Evolutionary conservation across 352 stramenopile species (phyloP).

Genomic region (Pythium graminicola): DNA sequence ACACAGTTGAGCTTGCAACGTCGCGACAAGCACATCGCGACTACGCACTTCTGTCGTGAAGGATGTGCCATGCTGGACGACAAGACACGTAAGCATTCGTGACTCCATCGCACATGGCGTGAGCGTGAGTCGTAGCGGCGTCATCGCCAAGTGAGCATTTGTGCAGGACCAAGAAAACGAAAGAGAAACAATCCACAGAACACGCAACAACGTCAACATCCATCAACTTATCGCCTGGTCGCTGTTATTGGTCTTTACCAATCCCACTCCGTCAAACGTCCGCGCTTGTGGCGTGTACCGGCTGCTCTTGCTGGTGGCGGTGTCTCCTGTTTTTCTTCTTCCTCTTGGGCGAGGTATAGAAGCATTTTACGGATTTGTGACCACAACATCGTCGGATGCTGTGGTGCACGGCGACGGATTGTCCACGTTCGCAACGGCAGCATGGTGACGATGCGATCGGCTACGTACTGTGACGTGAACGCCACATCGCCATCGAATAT

Average conservation of each 20-base stretch:
- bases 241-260: background rate
- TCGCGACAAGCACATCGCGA: background rate
- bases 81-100: conserved; percentile 9
- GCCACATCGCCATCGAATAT: conserved; percentile 1
- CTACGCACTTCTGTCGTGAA: background rate
- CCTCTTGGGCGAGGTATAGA: conserved; percentile 16
- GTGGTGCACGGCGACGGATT: background rate
- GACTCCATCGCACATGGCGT: conserved; percentile 1
- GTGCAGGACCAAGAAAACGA: background rate
- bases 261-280: background rate
- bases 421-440: background rate
- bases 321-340: conserved; percentile 23
- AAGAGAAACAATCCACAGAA: background rate
- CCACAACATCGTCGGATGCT: background rate
- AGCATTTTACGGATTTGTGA: conserved; percentile 15
- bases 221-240: background rate
- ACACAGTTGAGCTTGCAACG: conserved; percentile 6
- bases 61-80: conserved; percentile 1
- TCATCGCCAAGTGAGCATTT: background rate
- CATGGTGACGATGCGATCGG: conserved; percentile 13
- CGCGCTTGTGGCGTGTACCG: background rate
- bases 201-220: background rate
- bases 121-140: conserved; percentile 4
- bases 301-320: background rate
- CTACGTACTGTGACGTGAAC: conserved; percentile 27